Evolutionary conservation across 495 filamentous ascomycete genomes (phyloP).

Genomic region (Astrothelium macrocarpum): DNA sequence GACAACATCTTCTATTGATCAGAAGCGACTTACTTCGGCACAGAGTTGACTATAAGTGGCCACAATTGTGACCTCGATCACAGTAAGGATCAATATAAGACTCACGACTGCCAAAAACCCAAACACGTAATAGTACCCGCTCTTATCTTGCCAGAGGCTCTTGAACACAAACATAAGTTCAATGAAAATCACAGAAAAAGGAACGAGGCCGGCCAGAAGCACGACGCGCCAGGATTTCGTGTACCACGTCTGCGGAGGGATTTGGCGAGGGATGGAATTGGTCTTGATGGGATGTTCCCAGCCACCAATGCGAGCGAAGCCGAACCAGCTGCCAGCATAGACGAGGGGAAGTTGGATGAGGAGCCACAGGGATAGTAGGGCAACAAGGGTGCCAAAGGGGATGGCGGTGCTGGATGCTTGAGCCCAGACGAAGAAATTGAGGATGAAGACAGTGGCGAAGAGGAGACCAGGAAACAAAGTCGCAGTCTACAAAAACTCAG

Average conservation of each 20-base stretch:
- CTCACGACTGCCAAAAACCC: slow-evolving; percentile 75
- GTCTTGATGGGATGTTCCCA: slow-evolving; percentile 91
- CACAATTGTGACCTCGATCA: slow-evolving; percentile 84
- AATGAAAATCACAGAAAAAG: slow-evolving; percentile 89
- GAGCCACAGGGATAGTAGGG: slow-evolving; percentile 72
- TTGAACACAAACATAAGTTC: slow-evolving; percentile 90
- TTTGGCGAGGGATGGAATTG: slow-evolving; percentile 58
- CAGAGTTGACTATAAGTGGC: slow-evolving; percentile 82
- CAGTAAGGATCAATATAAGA: slow-evolving; percentile 64
- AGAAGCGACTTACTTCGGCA: slow-evolving; percentile 45
- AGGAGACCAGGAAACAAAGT: slow-evolving; percentile 75
- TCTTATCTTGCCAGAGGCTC: slow-evolving; percentile 87
- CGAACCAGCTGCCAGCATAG: slow-evolving; percentile 74
- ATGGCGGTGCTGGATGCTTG: slow-evolving; percentile 87
- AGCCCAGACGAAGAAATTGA: slow-evolving; percentile 91
- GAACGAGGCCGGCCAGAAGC: slow-evolving; percentile 70
- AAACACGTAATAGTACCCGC: slow-evolving; percentile 90
- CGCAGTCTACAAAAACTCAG: slow-evolving; percentile 44
- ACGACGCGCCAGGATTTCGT: slow-evolving; percentile 50
- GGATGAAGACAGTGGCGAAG: slow-evolving; percentile 68
- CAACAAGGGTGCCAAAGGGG: slow-evolving; percentile 75
- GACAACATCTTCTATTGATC: neutral
- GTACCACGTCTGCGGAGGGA: slow-evolving; percentile 78
- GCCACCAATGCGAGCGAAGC: slow-evolving; percentile 52
- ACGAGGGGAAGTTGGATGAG: slow-evolving; percentile 85